Evolutionary conservation across 768 basidiomycete genomes (phyloP), one percentile per base, ranked within the genome.

Genomic region (Termitomyces sp.): DNA sequence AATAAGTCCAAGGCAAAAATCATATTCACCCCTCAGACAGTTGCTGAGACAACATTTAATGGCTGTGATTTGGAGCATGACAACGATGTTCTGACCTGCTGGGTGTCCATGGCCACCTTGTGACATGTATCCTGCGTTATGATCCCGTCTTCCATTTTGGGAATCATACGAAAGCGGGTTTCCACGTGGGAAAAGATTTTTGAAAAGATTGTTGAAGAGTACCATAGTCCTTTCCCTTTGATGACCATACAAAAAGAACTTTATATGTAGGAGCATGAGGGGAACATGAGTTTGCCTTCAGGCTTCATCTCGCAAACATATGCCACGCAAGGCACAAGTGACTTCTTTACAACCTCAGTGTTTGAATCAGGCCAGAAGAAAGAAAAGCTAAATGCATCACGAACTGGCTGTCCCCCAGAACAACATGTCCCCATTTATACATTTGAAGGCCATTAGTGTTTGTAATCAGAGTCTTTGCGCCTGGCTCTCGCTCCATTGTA

Each of bases 401-500:
- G 45, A 33, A 55, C 39, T 54, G 15, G 16, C 53, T 28, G 24
- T 36, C 33, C 16, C 13, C 11, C 36, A 24, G 24, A 48, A 24
- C 16, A 55, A 7, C 5, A 8, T 24, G 11, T 58, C 57, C 13
- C 28, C 35, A 33, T 22, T 42, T 24, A n/a, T 28, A 44, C 32
- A 35, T 16, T 24, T 18, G 1, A n/a, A n/a, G 24, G 16, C 3
- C 49, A 50, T 50, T 33, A 18, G 32, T 49, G 48, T 33, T 13
- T 40, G n/a, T 33, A 45, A 36, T 66, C 39, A 66, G 18, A 61
- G 45, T 57, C 60, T 53, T 45, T 66, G 65, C 45, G 62, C 65
- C 53, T 78, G 76, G 58, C 55, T 71, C 73, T 82, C 78, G 65
- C 74, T 79, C 75, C 77, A 75, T 61, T 84, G 83, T 56, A 90